phyloP scores from a whole-genome alignment of 371 early-diverging fungal genomes.

The Apophysomyces variabilis region DNA sequence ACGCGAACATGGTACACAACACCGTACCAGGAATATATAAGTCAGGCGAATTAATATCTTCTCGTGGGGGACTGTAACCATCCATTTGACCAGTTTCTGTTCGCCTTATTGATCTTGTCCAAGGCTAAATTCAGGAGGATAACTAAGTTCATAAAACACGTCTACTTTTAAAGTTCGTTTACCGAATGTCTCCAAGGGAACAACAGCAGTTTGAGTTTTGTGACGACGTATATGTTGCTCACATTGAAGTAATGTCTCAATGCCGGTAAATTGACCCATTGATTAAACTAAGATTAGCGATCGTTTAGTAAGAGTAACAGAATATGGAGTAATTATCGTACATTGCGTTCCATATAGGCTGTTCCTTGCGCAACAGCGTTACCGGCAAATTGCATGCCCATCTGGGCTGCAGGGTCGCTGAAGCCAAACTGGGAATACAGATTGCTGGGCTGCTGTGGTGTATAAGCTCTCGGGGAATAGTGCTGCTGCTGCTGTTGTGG shows the following conservation, averaged over 20 bases:
- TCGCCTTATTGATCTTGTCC: slow-evolving; percentile 80
- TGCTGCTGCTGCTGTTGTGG: slow-evolving; percentile 35
- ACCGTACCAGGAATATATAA: slow-evolving; percentile 91
- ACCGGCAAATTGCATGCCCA: slow-evolving; percentile 96
- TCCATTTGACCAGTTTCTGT: slow-evolving; percentile 87
- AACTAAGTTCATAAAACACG: slow-evolving; percentile 58
- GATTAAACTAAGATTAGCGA: slow-evolving; percentile 63
- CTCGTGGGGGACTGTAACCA: slow-evolving; percentile 86
- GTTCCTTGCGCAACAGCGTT: slow-evolving; percentile 89
- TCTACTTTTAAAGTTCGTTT: slow-evolving; percentile 74
- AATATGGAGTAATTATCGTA: slow-evolving; percentile 43
- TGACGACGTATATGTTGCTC: slow-evolving; percentile 90
- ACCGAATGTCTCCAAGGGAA: slow-evolving; percentile 95
- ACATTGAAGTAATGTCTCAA: slow-evolving; percentile 97
- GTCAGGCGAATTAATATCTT: slow-evolving; percentile 96
- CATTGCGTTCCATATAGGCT: slow-evolving; percentile 92
- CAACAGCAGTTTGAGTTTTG: slow-evolving; percentile 86
- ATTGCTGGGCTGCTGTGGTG: slow-evolving; percentile 37
- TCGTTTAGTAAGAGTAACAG: neutral
- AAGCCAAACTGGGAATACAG: slow-evolving; percentile 60
- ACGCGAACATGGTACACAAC: neutral
- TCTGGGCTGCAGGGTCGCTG: slow-evolving; percentile 85
- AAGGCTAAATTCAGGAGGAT: slow-evolving; percentile 51
- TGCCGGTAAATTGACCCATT: slow-evolving; percentile 84
- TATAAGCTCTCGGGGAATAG: slow-evolving; percentile 45